A percentile compares a stretch with the other conserved stretches of the same genome.
Conservation (phyloP, 805 yeast species). For the Isabelozyma heimii region DNA sequence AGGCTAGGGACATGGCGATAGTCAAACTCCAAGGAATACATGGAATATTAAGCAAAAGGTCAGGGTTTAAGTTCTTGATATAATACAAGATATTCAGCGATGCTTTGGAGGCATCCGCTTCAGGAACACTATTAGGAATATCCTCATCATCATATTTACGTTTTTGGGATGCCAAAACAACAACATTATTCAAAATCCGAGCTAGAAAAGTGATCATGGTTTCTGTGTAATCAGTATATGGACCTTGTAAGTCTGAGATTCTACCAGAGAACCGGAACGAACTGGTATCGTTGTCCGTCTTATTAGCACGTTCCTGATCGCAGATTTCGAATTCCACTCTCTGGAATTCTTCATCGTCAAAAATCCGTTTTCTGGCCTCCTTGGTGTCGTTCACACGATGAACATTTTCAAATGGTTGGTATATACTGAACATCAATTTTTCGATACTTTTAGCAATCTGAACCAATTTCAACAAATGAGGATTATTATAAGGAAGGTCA, state of each 20-base stretch:
- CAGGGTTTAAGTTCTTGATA: slow-evolving; percentile 13
- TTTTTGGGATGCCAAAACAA: slow-evolving; percentile 25
- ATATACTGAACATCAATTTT: slow-evolving; percentile 19
- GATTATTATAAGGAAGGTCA: slow-evolving; percentile 26
- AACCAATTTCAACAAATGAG: slow-evolving; percentile 21
- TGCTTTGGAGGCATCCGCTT: slow-evolving; percentile 18
- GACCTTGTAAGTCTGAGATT: background rate
- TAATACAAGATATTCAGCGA: slow-evolving; percentile 26
- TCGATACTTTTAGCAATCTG: slow-evolving; percentile 25
- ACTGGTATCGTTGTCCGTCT: background rate
- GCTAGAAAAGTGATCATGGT: slow-evolving; percentile 22
- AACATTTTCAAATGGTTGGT: slow-evolving; percentile 19
- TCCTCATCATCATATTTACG: slow-evolving; percentile 19
- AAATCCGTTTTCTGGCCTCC: slow-evolving; percentile 11
- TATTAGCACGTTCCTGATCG: slow-evolving; percentile 11
- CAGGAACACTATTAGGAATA: slow-evolving; percentile 20
- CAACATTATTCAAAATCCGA: slow-evolving; percentile 24
- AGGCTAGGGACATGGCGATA: slow-evolving; percentile 23
- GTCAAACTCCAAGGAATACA: slow-evolving; percentile 22
- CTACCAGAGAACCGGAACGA: background rate
- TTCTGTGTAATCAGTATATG: slow-evolving; percentile 9
- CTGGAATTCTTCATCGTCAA: slow-evolving; percentile 24
- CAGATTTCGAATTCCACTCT: slow-evolving; percentile 24
- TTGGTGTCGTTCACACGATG: slow-evolving; percentile 7
- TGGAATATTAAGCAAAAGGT: slow-evolving; percentile 21